Base-by-base conservation (phyloP, 306 rosid species). In the Canavalia ensiformis region DNA sequence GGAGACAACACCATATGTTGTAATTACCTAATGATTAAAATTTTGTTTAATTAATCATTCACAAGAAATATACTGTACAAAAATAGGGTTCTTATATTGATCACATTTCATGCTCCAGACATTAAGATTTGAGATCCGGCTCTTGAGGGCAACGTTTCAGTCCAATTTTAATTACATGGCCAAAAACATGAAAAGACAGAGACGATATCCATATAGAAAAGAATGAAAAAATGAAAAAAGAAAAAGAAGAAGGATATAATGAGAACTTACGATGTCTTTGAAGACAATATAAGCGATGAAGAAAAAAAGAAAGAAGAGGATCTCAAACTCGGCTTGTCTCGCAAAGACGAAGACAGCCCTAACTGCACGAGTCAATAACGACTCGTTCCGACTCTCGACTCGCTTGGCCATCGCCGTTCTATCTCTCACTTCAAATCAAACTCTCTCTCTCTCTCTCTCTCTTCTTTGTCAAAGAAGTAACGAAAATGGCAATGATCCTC, bases 271-370 rank as follows among this genome's bases (percentile, higher is more conserved):
- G 45, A 95, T 86, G 84, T 95, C 97, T 89, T 91, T 95, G 95
- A 92, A 95, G 84, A 94, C 25, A 39, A 91, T 29, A 82, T 81
- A 94, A 55, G 92, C 94, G 74, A 94, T 81, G 77, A 90, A 33
- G 88, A 94, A 94, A 90, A 92, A 91, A 51, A 91, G 94, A 52
- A 95, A 71, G 76, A 95, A 92, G 33, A 95, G 89, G 86, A 95
- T 91, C 91, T 95, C 98, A 81, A 95, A 95, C 90, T 95, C 97
- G 0, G 97, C 97, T 11, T 81, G 76, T 87, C 86, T 80, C 68
- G 92, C 81, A 18, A 92, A 95, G 56, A 81, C 73, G 30, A 91
- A 91, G 31, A 90, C 80, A 8, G 91, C 51, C 45, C 50, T 79
- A 13, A 92, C 89, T 42, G 79, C 84, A 68, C 95, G 91, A 76